Base-by-base conservation (phyloP, 202 grass and related monocot genomes). In the Carex arenaria region DNA sequence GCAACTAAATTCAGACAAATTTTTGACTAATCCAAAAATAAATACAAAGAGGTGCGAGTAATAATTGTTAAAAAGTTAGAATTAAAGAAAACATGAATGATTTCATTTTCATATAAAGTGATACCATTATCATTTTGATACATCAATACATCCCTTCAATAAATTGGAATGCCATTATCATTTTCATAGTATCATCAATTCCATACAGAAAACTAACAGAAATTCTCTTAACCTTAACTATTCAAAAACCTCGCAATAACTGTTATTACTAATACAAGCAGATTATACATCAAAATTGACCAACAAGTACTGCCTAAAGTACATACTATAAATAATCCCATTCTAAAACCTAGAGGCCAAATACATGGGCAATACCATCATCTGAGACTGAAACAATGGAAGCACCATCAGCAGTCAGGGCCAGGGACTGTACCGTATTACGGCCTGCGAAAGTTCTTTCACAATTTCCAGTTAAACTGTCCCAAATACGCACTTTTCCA, bases 401-500 rank as follows among this genome's bases (percentile, higher is more conserved):
- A 57, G 82, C 86, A 7, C 90, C 86, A 4, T 95, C 89, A 0
- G 80, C 71, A 7, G 77, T 86, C 42, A 89, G n/a, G 0, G 86
- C 88, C 18, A 98, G 71, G 2, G 92, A 91, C 55, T 93, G 95
- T 13, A 98, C 88, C 14, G 83, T 80, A 31, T 92, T 86, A 22
- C 89, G 90, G 23, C 92, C 92, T 0, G 60, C 87, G 10, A 95
- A 90, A 4, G 15, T 87, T 86, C 66, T 86, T 10, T 42, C 68
- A 2, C 89, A 88, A 22, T 87, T 90, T 17, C 91, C 95, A 0
- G 95, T 87, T 32, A 98, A 87, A 73, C 89, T 90, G 76, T 98
- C 95, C 95, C 95, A 95, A 55, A 98, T 87, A 14, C 91, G 84
- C 43, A 98, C 91, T 69, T 85, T 89, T 55, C 92, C 88, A 4